Evolutionary conservation across 2,329 filamentous ascomycete species (phyloP).

Genomic region (Aspergillus fructus): DNA sequence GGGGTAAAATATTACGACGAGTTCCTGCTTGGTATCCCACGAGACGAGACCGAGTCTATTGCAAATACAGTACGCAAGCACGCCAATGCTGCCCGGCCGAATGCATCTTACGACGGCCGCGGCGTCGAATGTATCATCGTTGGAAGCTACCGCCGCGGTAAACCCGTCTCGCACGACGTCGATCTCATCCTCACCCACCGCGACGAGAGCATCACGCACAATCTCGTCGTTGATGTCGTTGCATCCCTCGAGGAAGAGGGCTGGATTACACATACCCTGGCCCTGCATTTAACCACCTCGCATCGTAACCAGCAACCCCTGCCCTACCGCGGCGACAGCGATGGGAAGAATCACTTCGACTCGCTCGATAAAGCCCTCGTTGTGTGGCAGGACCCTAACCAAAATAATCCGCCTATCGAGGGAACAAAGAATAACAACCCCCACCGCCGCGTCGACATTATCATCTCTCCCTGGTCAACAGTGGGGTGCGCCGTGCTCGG

Average conservation of each 20-base stretch:
- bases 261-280: conserved; percentile 80
- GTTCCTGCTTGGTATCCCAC: conserved; percentile 68
- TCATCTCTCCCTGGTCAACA: conserved; percentile 84
- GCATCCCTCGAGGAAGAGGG: conserved; percentile 64
- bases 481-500: conserved; percentile 84
- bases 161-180: conserved; percentile 72
- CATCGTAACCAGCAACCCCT: conserved; percentile 68
- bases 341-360: conserved; percentile 61
- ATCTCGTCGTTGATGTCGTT: conserved; percentile 73
- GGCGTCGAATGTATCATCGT: conserved; percentile 65
- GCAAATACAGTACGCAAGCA: conserved; percentile 62
- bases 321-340: conserved; percentile 49
- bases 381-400: conserved; percentile 75
- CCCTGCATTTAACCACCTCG: conserved; percentile 67
- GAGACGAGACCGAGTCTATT: conserved; percentile 71
- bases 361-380: conserved; percentile 88
- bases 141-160: conserved; percentile 80
- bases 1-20: conserved; percentile 93
- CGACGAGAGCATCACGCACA: conserved; percentile 64
- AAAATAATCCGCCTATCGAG: background rate
- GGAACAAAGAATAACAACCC: conserved; percentile 48
- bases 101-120: conserved; percentile 33
- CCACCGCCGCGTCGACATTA: conserved; percentile 88
- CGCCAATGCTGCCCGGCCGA: conserved; percentile 61
- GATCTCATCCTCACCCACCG: conserved; percentile 82